Percentiles rank a stretch among this genome's conserved stretches.
Conservation (phyloP, 257 asterid genomes). For the Anisodus acutangulus region DNA sequence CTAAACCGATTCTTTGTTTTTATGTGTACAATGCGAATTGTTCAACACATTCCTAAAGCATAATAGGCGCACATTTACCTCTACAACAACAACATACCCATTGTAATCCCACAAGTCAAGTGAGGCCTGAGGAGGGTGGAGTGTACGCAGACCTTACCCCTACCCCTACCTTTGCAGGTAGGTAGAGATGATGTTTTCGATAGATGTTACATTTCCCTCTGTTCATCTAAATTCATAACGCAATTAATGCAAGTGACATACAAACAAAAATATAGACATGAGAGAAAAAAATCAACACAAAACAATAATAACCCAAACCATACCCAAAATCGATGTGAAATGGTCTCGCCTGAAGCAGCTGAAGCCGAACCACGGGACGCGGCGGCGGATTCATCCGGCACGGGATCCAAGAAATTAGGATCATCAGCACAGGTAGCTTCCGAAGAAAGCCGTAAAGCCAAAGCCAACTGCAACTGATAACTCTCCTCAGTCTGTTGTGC, state of each 20-base stretch:
- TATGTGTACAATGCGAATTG: background rate
- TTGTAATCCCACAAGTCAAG: too few species aligned
- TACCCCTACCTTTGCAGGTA: too few species aligned
- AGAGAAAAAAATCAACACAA: background rate
- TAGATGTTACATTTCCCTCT: too few species aligned
- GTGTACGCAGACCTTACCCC: too few species aligned
- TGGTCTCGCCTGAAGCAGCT: conserved; percentile 57
- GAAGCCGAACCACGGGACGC: conserved; percentile 48
- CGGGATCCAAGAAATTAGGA: conserved; percentile 84
- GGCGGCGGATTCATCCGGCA: conserved; percentile 55
- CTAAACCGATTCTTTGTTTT: background rate
- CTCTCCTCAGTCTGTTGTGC: conserved; percentile 99
- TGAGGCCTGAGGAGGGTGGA: too few species aligned
- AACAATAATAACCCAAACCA: conserved; percentile 26
- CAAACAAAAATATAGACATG: background rate
- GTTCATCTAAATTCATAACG: background rate
- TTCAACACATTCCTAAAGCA: conserved; percentile 20
- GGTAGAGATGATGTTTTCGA: too few species aligned
- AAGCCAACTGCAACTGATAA: conserved; percentile 87
- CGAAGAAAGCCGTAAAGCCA: conserved; percentile 84
- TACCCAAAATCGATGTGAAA: conserved; percentile 98
- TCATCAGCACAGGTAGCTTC: conserved; percentile 90
- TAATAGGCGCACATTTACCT: background rate
- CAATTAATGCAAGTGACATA: background rate
- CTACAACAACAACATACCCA: too few species aligned